Percentiles rank a stretch among this genome's conserved stretches.
phyloP scores from a whole-genome alignment of 2,329 filamentous ascomycete species.

The Dichotomopilus funicola region DNA sequence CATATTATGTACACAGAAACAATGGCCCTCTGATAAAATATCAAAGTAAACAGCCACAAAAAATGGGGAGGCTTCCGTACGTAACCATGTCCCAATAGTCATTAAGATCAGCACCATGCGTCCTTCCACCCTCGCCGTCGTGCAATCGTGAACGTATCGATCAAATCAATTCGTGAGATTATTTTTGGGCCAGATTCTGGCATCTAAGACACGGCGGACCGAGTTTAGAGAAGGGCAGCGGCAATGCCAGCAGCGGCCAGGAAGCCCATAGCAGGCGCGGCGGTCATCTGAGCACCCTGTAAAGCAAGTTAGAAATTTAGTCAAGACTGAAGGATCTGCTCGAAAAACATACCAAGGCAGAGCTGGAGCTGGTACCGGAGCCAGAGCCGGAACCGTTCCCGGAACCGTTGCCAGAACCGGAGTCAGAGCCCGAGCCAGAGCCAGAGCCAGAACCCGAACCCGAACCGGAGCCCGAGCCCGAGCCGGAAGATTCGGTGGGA shows the following conservation, averaged over 20 bases:
- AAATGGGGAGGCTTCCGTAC: constrained; percentile 8
- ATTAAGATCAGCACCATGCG: constrained; percentile 22
- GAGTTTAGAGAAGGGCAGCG: constrained; percentile 42
- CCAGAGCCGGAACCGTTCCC: constrained; percentile 20
- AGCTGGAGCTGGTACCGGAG: constrained; percentile 18
- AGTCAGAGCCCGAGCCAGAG: constrained; percentile 10
- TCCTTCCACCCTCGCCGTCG: constrained; percentile 9
- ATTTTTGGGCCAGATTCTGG: not conserved
- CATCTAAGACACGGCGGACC: not conserved
- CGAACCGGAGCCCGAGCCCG: not conserved
- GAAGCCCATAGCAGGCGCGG: constrained; percentile 38
- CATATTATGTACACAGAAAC: constrained; percentile 22
- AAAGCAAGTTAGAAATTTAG: not conserved
- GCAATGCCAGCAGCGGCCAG: constrained; percentile 45
- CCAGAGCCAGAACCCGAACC: not conserved
- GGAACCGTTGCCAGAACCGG: constrained; percentile 6
- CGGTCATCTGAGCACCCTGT: constrained; percentile 36
- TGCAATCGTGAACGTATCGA: constrained; percentile 16
- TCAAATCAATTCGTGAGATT: constrained; percentile 2
- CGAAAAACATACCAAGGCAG: constrained; percentile 25
- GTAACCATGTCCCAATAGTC: constrained; percentile 17
- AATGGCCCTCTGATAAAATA: constrained; percentile 18
- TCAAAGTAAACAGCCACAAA: constrained; percentile 16
- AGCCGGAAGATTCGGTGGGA: constrained; percentile 2
- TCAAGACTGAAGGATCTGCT: not conserved